phyloP scores from a whole-genome alignment of 148 eudicot species.

The Oxyria digyna region DNA sequence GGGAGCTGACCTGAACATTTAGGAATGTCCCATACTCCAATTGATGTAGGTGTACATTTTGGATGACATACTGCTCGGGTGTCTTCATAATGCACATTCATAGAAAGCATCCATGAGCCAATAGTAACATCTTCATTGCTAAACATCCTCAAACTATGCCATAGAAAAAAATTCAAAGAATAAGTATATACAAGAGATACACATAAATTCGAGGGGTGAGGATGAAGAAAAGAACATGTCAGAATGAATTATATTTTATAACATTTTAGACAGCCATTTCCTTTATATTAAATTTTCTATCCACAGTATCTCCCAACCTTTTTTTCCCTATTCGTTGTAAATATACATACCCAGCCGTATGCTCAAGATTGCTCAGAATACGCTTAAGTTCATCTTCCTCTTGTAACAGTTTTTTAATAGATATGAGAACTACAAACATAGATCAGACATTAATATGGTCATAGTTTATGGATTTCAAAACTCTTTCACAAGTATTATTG shows the following conservation, averaged over 20 bases:
- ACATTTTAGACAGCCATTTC: not conserved
- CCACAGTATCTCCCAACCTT: not conserved
- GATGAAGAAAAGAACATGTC: not conserved
- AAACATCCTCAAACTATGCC: slow-evolving; percentile 52
- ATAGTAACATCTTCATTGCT: slow-evolving; percentile 72
- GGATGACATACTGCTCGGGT: slow-evolving; percentile 52
- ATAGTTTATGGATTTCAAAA: not conserved
- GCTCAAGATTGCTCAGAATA: not conserved
- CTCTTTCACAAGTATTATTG: not conserved
- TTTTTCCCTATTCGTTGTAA: not conserved
- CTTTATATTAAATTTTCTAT: not conserved
- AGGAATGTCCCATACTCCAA: slow-evolving; percentile 71
- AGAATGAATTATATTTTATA: not conserved
- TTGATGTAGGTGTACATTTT: slow-evolving; percentile 47
- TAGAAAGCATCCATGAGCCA: slow-evolving; percentile 71
- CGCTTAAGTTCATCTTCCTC: not conserved
- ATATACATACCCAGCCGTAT: not conserved
- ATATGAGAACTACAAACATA: not conserved
- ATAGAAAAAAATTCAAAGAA: not conserved
- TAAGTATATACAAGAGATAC: not conserved
- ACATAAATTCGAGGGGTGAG: not conserved
- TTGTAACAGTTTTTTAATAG: not conserved
- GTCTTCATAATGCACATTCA: slow-evolving; percentile 66
- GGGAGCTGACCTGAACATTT: slow-evolving; percentile 50
- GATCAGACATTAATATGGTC: not conserved